A percentile compares a stretch with the other conserved stretches of the same genome.
Evolutionary conservation across 2,329 filamentous ascomycete species (phyloP).

Genomic region (Monosporascus ibericus): DNA sequence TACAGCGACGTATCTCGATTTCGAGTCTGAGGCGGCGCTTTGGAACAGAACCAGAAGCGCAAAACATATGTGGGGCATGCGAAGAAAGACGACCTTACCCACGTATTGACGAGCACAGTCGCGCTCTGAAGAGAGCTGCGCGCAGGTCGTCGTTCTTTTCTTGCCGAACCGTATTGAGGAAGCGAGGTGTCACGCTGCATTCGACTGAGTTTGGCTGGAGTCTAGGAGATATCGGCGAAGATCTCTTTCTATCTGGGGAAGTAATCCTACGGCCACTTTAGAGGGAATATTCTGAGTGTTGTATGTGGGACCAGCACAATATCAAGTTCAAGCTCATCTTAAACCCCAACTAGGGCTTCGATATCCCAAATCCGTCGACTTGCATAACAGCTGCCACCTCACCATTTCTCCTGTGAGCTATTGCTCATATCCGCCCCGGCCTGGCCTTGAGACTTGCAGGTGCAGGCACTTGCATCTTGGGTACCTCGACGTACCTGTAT

Average conservation of each 20-base stretch:
- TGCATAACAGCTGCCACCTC: constrained; percentile 43
- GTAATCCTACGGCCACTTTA: background rate
- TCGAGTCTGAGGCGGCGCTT: too few species aligned
- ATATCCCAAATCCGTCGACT: constrained; percentile 36
- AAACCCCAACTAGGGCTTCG: constrained; percentile 14
- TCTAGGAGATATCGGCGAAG: background rate
- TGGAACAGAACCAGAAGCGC: too few species aligned
- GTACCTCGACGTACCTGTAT: constrained; percentile 28
- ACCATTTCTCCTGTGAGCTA: constrained; percentile 35
- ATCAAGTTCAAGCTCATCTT: constrained; percentile 1
- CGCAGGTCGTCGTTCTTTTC: too few species aligned
- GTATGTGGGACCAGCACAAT: constrained; percentile 2
- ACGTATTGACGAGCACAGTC: too few species aligned
- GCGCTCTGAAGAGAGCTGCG: too few species aligned
- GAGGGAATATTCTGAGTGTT: background rate
- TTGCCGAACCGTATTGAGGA: background rate
- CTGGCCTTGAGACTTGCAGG: constrained; percentile 22
- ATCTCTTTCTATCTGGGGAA: background rate
- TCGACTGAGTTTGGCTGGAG: background rate
- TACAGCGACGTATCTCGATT: too few species aligned
- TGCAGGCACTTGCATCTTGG: constrained; percentile 6
- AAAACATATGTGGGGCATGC: too few species aligned
- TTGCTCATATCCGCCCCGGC: constrained; percentile 33
- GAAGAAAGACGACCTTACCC: too few species aligned
- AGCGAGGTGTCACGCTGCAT: background rate